phyloP scores from a whole-genome alignment of 371 early-diverging fungal species.

The Rhizopus delemar region DNA sequence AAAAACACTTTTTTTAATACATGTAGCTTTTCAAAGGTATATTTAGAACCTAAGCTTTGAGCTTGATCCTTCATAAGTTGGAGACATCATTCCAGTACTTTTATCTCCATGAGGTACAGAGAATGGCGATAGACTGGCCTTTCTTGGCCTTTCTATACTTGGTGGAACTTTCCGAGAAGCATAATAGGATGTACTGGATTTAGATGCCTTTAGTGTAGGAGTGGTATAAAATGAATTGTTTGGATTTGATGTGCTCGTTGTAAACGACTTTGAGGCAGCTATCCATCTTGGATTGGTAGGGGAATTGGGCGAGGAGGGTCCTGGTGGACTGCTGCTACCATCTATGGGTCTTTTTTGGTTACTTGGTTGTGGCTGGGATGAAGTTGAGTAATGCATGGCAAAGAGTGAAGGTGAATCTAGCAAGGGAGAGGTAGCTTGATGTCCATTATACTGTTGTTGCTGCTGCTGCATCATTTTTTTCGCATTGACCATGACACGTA shows the following conservation, averaged over 20 bases:
- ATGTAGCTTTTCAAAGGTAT: neutral
- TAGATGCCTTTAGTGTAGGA: neutral
- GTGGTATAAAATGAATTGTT: neutral
- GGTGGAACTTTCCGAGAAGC: neutral
- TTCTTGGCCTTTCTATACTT: slow-evolving; percentile 1
- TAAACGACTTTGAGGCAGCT: neutral
- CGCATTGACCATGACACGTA: slow-evolving; percentile 66
- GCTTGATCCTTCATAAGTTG: neutral
- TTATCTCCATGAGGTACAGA: neutral
- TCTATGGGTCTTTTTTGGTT: neutral
- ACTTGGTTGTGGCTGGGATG: neutral
- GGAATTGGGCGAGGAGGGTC: neutral
- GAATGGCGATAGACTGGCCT: neutral
- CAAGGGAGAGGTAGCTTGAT: neutral
- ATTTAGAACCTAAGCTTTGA: neutral
- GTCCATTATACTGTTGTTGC: neutral
- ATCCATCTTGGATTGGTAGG: neutral
- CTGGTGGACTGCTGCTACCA: neutral
- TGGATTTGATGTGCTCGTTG: neutral
- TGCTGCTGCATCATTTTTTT: slow-evolving; percentile 52
- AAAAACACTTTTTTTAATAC: neutral
- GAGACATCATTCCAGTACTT: neutral
- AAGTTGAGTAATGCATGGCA: neutral
- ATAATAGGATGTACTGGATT: neutral
- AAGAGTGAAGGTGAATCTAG: neutral